Percentiles rank a stretch among this genome's conserved stretches.
Conservation (phyloP, 352 stramenopile species). For the Pythium dissotocum region DNA sequence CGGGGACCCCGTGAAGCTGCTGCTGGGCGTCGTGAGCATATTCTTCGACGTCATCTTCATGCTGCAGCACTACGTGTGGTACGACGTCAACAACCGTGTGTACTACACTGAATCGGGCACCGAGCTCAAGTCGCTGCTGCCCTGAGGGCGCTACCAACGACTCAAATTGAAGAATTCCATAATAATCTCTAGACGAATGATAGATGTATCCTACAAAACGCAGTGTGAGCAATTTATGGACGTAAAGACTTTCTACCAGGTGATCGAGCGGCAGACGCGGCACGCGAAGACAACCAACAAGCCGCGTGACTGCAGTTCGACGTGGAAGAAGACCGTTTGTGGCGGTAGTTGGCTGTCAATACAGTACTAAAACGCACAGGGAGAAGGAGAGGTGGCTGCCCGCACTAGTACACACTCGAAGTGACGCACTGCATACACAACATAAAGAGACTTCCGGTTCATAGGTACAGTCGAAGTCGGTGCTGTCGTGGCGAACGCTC, state of each 20-base stretch:
- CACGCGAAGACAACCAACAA: too few relatives aligned
- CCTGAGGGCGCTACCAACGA: not conserved
- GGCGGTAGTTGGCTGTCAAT: too few relatives aligned
- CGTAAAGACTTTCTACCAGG: too few relatives aligned
- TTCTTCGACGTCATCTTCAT: slow-evolving; percentile 97
- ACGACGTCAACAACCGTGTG: slow-evolving; percentile 60
- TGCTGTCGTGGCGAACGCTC: not conserved
- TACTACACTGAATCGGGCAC: slow-evolving; percentile 27
- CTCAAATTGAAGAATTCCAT: not conserved
- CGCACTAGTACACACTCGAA: not conserved
- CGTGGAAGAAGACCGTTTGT: too few relatives aligned
- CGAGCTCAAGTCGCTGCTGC: slow-evolving; percentile 50
- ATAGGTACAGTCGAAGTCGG: not conserved
- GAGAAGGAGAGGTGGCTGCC: not conserved
- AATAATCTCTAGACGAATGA: not conserved
- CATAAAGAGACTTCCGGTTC: not conserved
- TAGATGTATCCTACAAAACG: too few relatives aligned
- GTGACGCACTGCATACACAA: not conserved
- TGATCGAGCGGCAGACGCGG: too few relatives aligned
- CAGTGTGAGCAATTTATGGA: too few relatives aligned
- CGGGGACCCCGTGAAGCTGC: slow-evolving; percentile 96
- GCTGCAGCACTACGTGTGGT: slow-evolving; percentile 96
- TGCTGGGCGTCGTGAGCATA: slow-evolving; percentile 94
- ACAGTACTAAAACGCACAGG: not conserved
- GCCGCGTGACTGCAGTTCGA: too few relatives aligned